These are phyloP conservation scores for Oryza longistaminata DNA, from an alignment of 176 grass and related monocot species.

Conservation along the genomic window DNA sequence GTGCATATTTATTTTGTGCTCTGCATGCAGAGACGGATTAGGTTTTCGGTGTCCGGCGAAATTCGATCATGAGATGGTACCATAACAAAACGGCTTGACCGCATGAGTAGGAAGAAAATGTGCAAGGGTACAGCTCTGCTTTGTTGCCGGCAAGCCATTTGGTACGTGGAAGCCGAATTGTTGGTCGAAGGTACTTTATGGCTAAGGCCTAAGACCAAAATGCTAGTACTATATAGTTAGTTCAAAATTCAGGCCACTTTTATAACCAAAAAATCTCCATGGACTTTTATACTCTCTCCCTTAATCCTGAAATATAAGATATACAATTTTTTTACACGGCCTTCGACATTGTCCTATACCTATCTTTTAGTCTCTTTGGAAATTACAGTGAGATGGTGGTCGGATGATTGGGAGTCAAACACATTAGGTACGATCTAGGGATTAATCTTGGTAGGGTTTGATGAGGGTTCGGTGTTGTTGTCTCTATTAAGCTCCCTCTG, in stretches of 20 bases:
- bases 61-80: not conserved
- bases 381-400: too few relatives aligned
- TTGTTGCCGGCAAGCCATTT: conserved; percentile 10
- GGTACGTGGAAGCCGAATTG: not conserved
- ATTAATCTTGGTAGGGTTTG: too few relatives aligned
- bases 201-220: not conserved
- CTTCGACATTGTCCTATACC: too few relatives aligned
- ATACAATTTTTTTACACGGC: too few relatives aligned
- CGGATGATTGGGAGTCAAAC: too few relatives aligned
- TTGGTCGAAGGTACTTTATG: not conserved
- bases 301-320: too few relatives aligned
- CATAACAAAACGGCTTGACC: conserved; percentile 25
- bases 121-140: not conserved
- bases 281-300: too few relatives aligned
- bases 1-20: conserved; percentile 36
- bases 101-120: not conserved
- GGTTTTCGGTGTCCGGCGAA: conserved; percentile 4
- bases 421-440: too few relatives aligned
- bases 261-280: not conserved
- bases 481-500: too few relatives aligned
- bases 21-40: not conserved
- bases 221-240: not conserved
- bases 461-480: too few relatives aligned
- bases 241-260: not conserved
- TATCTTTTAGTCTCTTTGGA: too few relatives aligned